phyloP scores from a whole-genome alignment of 1,284 basidiomycete genomes.

The Jaminaea rosea region DNA sequence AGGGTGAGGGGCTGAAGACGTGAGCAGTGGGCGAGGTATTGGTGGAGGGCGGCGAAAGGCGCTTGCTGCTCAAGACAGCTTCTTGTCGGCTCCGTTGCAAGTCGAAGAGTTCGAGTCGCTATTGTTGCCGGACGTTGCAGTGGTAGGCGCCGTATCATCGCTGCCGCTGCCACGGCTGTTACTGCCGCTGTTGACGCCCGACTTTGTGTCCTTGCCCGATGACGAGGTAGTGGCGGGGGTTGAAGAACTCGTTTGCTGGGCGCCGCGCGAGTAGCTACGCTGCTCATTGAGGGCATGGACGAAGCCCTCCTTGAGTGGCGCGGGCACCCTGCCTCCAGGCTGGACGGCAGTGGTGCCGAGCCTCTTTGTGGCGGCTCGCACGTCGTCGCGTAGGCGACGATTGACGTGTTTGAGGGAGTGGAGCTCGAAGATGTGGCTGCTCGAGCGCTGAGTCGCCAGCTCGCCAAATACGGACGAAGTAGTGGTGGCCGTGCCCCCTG shows the following conservation, averaged over 20 bases:
- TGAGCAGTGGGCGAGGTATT: too few relatives aligned
- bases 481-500: neutral
- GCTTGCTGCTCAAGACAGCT: too few relatives aligned
- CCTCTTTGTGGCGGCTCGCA: constrained; percentile 15
- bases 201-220: too few relatives aligned
- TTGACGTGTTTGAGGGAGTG: constrained; percentile 42
- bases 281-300: neutral
- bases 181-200: too few relatives aligned
- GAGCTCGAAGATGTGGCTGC: constrained; percentile 39
- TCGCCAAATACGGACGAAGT: constrained; percentile 31
- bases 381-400: constrained; percentile 32
- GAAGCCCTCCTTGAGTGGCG: constrained; percentile 1
- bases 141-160: neutral
- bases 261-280: too few relatives aligned
- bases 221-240: too few relatives aligned
- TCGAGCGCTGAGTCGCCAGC: constrained; percentile 28
- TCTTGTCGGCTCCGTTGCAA: too few relatives aligned
- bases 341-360: neutral
- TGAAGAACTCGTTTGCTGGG: neutral
- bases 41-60: too few relatives aligned
- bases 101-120: too few relatives aligned
- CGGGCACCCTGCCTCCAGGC: neutral
- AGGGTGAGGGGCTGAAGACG: too few relatives aligned
- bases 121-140: neutral
- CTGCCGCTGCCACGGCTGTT: neutral